Conservation (phyloP, 129 eudicot species). For the Ambrosia trifida region DNA sequence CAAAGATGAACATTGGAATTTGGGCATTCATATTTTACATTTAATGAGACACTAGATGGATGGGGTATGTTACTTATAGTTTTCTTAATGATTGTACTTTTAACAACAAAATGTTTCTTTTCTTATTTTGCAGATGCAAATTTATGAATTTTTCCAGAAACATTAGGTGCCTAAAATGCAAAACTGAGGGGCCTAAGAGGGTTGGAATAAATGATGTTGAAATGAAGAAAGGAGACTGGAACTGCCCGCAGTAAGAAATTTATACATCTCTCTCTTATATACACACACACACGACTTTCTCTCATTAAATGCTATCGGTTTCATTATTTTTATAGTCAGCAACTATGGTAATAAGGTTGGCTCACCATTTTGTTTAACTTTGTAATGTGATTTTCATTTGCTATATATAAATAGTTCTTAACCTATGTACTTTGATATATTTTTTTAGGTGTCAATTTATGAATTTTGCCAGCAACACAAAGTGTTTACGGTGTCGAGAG, state of each 20-base stretch:
- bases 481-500: conserved; percentile 68
- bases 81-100: neutral
- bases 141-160: conserved; percentile 42
- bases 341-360: too few relatives aligned
- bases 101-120: neutral
- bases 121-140: conserved; percentile 54
- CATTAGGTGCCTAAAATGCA: conserved; percentile 60
- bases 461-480: conserved; percentile 78
- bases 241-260: too few relatives aligned
- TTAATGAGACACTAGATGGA: neutral
- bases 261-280: neutral
- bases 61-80: neutral
- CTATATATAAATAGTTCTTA: neutral
- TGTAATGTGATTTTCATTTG: neutral
- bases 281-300: neutral
- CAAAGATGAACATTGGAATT: conserved; percentile 14
- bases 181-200: conserved; percentile 51
- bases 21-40: neutral
- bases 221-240: too few relatives aligned
- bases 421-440: conserved; percentile 2
- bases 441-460: conserved; percentile 64
- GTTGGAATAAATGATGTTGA: too few relatives aligned
- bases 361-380: neutral
- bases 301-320: too few relatives aligned
- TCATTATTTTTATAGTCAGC: too few relatives aligned